Base-by-base conservation (phyloP, 139 green algal species). In the Cymbomonas tetramitiformis region DNA sequence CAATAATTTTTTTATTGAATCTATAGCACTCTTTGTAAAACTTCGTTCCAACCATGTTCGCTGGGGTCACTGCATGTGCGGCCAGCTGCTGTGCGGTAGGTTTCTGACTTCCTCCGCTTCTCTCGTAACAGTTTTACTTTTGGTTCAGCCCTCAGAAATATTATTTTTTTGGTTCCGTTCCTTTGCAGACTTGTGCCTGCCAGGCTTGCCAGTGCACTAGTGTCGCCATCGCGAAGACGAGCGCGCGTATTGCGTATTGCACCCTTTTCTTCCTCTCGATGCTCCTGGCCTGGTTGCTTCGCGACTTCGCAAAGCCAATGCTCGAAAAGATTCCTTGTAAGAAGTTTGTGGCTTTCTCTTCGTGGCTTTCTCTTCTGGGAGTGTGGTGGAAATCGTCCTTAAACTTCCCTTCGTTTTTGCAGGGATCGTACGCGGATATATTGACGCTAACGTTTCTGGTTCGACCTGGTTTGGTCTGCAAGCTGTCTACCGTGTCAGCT, bases 221-320 rank as follows among this genome's bases (percentile, higher is more conserved):
- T n/a, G n/a, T n/a, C 7, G 46, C 21, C 4, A 39, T 58, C 30
- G 30, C 29, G 10, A 30, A 8, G 4, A 46, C 30, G 8, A 47
- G 31, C 12, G 67, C 67, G 4, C 53, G 67, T 2, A 6, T 57
- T 18, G 55, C 48, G 26, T 96, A 90, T 50, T 81, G 68, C 38
- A 63, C 81, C 2, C 70, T 97, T 4, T 98, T 98, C 68, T 78
- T 83, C 19, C 59, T 94, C 2, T 79, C 77, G 0, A 86, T 97
- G 66, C 31, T 95, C 1, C 38, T 80, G 1, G 69, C 87, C 0
- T 97, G 89, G 89, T 33, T 85, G 1, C 36, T 96, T 34, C 70
- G 90, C 4, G 90, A 98, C 74, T 97, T 90, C 58, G 87, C 84
- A 0, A 74, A 87, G 36, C 81, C 83, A 0, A 38, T 98, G n/a